A percentile compares a stretch with the other conserved stretches of the same genome.
These are phyloP conservation scores for Botrytis byssoidea DNA, from an alignment of 2,329 filamentous ascomycete genomes.

Conservation along the genomic window DNA sequence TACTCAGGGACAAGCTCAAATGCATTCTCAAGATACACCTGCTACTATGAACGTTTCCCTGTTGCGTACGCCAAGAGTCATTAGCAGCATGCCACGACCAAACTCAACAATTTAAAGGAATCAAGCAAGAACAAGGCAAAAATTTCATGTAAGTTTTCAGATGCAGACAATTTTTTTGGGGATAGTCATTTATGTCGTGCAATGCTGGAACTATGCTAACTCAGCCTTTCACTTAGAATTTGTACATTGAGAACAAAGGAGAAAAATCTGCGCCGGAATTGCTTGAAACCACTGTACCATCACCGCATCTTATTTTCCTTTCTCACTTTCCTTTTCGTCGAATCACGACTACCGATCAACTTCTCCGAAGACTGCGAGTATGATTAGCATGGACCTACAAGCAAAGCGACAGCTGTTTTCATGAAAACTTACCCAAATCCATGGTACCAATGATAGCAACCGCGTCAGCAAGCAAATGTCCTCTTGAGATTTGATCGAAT, in stretches of 20 bases:
- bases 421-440: conserved; percentile 67
- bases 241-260: conserved; percentile 31
- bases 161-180: neutral
- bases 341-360: conserved; percentile 48
- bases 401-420: conserved; percentile 19
- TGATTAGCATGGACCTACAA: conserved; percentile 28
- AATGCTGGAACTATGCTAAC: conserved; percentile 15
- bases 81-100: conserved; percentile 11
- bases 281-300: conserved; percentile 11
- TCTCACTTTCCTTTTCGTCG: conserved; percentile 23
- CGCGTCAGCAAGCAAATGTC: conserved; percentile 91
- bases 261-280: conserved; percentile 23
- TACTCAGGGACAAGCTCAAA: conserved; percentile 1
- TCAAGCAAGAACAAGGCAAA: conserved; percentile 1
- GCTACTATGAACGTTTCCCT: neutral
- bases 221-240: conserved; percentile 24
- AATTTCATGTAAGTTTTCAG: conserved; percentile 11
- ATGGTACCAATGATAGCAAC: conserved; percentile 92
- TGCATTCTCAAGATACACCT: neutral
- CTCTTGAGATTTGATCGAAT: conserved; percentile 90
- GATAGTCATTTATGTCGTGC: conserved; percentile 10
- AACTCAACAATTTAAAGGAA: conserved; percentile 15
- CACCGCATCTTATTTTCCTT: conserved; percentile 29
- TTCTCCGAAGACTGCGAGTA: conserved; percentile 42
- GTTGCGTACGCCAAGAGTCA: conserved; percentile 9